A percentile compares a stretch with the other conserved stretches of the same genome.
Evolutionary conservation across 106 monocot species (phyloP).

Genomic region (Acanthochlamys bracteata): DNA sequence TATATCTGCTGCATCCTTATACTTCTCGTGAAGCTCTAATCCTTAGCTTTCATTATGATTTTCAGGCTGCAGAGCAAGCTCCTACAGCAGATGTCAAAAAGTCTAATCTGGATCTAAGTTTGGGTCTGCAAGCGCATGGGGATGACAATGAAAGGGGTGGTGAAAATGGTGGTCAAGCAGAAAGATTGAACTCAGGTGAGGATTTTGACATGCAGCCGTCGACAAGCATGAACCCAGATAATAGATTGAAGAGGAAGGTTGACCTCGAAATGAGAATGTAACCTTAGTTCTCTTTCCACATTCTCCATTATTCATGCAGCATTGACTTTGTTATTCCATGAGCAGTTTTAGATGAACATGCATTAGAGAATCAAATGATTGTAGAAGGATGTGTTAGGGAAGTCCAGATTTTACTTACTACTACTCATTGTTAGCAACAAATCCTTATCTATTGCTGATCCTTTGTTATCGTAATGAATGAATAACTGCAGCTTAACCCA

Average conservation of each 20-base stretch:
- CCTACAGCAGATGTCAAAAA: slow-evolving; percentile 16
- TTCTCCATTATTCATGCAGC: too few relatives aligned
- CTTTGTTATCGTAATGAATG: too few relatives aligned
- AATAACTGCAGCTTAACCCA: too few relatives aligned
- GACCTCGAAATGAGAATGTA: slow-evolving; percentile 31
- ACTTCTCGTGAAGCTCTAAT: not conserved
- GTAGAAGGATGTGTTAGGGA: too few relatives aligned
- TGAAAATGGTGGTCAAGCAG: not conserved
- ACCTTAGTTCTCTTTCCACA: too few relatives aligned
- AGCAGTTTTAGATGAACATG: too few relatives aligned
- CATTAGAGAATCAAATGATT: too few relatives aligned
- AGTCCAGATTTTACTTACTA: too few relatives aligned
- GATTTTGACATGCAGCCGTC: slow-evolving; percentile 9
- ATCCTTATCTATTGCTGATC: too few relatives aligned
- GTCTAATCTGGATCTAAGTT: slow-evolving; percentile 41
- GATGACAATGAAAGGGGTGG: slow-evolving; percentile 17
- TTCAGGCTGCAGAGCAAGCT: slow-evolving; percentile 26
- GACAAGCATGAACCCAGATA: slow-evolving; percentile 5
- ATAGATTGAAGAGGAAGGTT: slow-evolving; percentile 18
- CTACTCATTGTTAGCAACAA: too few relatives aligned
- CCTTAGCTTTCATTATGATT: not conserved
- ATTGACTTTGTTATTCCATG: too few relatives aligned
- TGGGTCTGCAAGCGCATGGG: slow-evolving; percentile 37
- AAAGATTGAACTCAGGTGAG: not conserved
- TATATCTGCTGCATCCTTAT: not conserved